A percentile compares a stretch with the other conserved stretches of the same genome.
Evolutionary conservation across 139 green algal genomes (phyloP).

Genomic region (Tetraselmis striata): DNA sequence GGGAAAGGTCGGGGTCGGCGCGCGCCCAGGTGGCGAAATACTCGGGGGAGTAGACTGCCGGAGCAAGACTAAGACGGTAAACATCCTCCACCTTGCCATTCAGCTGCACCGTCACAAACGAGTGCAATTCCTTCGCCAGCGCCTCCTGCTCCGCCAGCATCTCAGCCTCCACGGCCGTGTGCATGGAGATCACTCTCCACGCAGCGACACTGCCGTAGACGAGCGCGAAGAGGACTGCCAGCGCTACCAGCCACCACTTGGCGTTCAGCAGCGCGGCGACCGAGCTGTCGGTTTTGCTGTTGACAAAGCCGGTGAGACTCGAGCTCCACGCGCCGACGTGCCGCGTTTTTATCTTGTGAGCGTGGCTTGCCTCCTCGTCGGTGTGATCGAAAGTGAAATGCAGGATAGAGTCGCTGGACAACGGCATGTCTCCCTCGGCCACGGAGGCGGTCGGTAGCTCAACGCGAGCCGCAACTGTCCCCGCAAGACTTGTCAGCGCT

Average conservation of each 20-base stretch:
- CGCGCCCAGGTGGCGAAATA: not conserved
- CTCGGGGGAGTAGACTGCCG: not conserved
- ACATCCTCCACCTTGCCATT: not conserved
- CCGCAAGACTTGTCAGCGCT: no score
- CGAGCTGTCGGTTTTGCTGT: not conserved
- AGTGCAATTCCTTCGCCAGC: not conserved
- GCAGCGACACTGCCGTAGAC: not conserved
- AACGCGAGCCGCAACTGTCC: no score
- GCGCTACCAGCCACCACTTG: not conserved
- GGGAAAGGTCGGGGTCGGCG: not conserved
- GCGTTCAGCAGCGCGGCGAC: not conserved
- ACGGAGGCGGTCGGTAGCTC: no score
- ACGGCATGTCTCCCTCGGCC: no score
- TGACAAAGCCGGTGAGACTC: not conserved
- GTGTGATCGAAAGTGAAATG: no score
- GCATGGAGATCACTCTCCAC: not conserved
- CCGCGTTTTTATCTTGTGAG: not conserved
- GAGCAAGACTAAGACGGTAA: not conserved
- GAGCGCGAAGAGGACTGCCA: not conserved
- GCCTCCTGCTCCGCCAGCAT: not conserved
- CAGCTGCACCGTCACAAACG: not conserved
- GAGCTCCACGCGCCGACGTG: not conserved
- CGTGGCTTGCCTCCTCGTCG: not conserved
- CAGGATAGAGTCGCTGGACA: no score
- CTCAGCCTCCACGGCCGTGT: not conserved